Conservation (phyloP, 2,329 filamentous ascomycete genomes). For the Exophiala aquamarina region DNA sequence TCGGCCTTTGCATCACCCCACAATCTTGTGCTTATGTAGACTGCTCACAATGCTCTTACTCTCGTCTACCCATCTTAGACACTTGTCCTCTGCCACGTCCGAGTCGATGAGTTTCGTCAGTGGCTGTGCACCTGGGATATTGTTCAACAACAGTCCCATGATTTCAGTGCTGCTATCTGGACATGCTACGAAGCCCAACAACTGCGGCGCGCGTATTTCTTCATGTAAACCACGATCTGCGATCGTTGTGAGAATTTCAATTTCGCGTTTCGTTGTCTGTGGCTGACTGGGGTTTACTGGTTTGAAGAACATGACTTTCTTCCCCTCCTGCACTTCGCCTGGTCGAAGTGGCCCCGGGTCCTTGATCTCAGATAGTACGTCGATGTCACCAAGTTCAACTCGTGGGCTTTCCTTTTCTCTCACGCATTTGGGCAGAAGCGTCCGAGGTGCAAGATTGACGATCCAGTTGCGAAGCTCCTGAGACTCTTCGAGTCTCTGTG, state of each 20-base stretch:
- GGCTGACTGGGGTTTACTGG: slow-evolving; percentile 6
- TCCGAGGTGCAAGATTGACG: neutral
- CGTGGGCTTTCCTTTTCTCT: slow-evolving; percentile 4
- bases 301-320: slow-evolving; percentile 16
- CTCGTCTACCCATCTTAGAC: slow-evolving; percentile 4
- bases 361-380: slow-evolving; percentile 4
- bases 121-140: slow-evolving; percentile 1
- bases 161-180: slow-evolving; percentile 10
- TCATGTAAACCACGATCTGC: slow-evolving; percentile 4
- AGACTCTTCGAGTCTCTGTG: slow-evolving; percentile 4
- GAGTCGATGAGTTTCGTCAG: slow-evolving; percentile 13
- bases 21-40: slow-evolving; percentile 6
- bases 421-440: slow-evolving; percentile 7
- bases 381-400: slow-evolving; percentile 1
- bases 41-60: neutral
- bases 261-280: slow-evolving; percentile 14
- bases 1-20: slow-evolving; percentile 32
- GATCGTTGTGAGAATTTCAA: slow-evolving; percentile 14
- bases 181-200: slow-evolving; percentile 7
- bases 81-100: slow-evolving; percentile 2
- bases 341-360: slow-evolving; percentile 9
- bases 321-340: slow-evolving; percentile 1
- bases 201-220: slow-evolving; percentile 5
- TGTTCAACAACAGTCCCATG: slow-evolving; percentile 9
- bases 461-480: slow-evolving; percentile 1